phyloP scores from a whole-genome alignment of 2,329 filamentous ascomycete species.

The Dactylellina drechsleri region DNA sequence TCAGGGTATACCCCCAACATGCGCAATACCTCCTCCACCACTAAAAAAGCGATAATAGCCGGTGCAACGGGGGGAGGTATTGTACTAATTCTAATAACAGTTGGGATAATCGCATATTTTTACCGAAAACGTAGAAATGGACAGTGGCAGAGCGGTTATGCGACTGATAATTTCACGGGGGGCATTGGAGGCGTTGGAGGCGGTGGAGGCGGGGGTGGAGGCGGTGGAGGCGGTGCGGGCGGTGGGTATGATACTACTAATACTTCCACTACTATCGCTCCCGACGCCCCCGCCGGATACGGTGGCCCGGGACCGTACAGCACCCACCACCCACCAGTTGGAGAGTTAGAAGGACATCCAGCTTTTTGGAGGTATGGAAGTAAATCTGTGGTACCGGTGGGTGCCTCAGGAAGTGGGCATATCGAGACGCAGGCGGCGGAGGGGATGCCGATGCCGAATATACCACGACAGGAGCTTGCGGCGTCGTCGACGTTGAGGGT shows the following conservation, averaged over 20 bases:
- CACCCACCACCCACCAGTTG: background rate
- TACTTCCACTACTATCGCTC: too few relatives aligned
- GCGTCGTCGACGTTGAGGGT: background rate
- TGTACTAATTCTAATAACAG: slow-evolving; percentile 8
- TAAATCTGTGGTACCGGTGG: background rate
- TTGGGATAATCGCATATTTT: slow-evolving; percentile 1
- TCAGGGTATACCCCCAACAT: background rate
- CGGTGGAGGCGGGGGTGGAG: background rate
- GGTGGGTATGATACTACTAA: too few relatives aligned
- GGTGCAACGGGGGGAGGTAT: slow-evolving; percentile 35
- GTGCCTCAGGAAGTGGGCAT: background rate
- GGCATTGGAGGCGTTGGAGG: background rate
- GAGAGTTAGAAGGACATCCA: slow-evolving; percentile 28
- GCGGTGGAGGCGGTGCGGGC: too few relatives aligned
- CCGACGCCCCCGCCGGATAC: too few relatives aligned
- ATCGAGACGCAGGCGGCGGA: slow-evolving; percentile 31
- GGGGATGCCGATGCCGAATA: slow-evolving; percentile 9
- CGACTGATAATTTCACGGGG: background rate
- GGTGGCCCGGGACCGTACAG: too few relatives aligned
- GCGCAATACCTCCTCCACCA: background rate
- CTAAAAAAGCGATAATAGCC: slow-evolving; percentile 32
- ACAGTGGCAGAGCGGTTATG: background rate
- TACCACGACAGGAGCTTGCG: slow-evolving; percentile 37
- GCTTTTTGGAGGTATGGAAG: slow-evolving; percentile 1
- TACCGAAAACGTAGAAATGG: slow-evolving; percentile 5